Conservation (phyloP, 108 stramenopile species). For the Cyclostephanos tholiformis region DNA sequence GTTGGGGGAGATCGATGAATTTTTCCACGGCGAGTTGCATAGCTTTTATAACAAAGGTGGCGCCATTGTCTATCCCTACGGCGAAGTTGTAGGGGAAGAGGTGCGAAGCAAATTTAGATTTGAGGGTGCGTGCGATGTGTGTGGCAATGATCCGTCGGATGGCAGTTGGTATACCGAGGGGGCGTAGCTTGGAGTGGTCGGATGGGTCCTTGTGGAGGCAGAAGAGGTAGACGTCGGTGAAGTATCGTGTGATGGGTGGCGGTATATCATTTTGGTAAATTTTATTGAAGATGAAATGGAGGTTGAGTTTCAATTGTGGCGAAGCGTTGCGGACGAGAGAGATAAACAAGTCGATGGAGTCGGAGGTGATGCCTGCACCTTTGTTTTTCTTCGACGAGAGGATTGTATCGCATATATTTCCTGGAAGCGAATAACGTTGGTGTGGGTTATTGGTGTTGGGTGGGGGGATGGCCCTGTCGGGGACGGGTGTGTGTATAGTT, state of each 20-base stretch:
- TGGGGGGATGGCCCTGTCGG: not conserved
- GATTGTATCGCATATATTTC: conserved; percentile 23
- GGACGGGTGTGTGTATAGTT: not conserved
- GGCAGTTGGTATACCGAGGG: conserved; percentile 29
- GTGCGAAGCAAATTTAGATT: conserved; percentile 1
- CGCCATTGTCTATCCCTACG: no score
- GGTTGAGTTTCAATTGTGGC: not conserved
- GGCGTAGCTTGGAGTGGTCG: conserved; percentile 32
- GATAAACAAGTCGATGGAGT: conserved; percentile 18
- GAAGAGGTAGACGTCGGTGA: conserved; percentile 33
- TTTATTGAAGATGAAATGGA: conserved; percentile 6
- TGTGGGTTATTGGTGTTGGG: not conserved
- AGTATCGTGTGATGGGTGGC: not conserved
- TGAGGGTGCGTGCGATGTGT: conserved; percentile 4
- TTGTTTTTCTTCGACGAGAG: not conserved
- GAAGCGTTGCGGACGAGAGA: conserved; percentile 3
- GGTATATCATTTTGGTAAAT: conserved; percentile 9
- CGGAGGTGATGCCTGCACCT: conserved; percentile 6
- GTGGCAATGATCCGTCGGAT: conserved; percentile 26
- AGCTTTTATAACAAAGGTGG: no score
- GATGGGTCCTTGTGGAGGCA: conserved; percentile 36
- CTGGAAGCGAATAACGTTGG: conserved; percentile 15
- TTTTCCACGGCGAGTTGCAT: no score
- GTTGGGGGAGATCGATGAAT: no score
- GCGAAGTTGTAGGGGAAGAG: no score